A percentile compares a stretch with the other conserved stretches of the same genome.
These are phyloP conservation scores for Suillus variegatus DNA, from an alignment of 768 basidiomycete genomes.

Conservation along the genomic window DNA sequence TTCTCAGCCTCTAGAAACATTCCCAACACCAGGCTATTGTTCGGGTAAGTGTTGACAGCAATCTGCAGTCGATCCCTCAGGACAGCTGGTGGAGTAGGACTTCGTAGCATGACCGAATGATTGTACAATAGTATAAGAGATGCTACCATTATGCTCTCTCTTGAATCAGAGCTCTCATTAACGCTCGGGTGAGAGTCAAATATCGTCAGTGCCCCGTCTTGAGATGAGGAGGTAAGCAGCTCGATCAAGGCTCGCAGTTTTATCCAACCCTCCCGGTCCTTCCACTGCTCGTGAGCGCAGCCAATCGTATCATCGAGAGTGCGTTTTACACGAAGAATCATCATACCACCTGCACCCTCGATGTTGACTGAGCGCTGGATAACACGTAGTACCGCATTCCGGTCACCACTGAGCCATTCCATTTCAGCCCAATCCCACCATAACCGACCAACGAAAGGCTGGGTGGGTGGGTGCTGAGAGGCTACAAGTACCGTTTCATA, in stretches of 20 bases:
- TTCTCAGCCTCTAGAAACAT: slow-evolving; percentile 77
- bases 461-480: slow-evolving; percentile 37
- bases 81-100: slow-evolving; percentile 56
- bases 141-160: slow-evolving; percentile 59
- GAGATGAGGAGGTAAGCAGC: slow-evolving; percentile 48
- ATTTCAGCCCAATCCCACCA: slow-evolving; percentile 89
- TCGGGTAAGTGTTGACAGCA: slow-evolving; percentile 61
- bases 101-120: slow-evolving; percentile 53
- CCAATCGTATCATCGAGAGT: slow-evolving; percentile 54
- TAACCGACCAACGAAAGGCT: slow-evolving; percentile 43
- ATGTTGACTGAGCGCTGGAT: slow-evolving; percentile 56
- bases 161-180: slow-evolving; percentile 12
- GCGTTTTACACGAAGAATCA: slow-evolving; percentile 64
- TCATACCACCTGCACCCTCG: slow-evolving; percentile 52
- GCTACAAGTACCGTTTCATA: slow-evolving; percentile 67
- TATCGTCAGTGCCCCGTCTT: slow-evolving; percentile 40
- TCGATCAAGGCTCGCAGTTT: slow-evolving; percentile 68
- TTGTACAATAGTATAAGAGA: slow-evolving; percentile 63
- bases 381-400: slow-evolving; percentile 52
- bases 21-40: slow-evolving; percentile 71
- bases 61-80: slow-evolving; percentile 56
- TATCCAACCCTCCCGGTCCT: slow-evolving; percentile 64
- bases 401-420: slow-evolving; percentile 68
- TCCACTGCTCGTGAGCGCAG: slow-evolving; percentile 41
- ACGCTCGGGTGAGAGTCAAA: slow-evolving; percentile 33